phyloP scores from a whole-genome alignment of 352 stramenopile species.

The Globisporangium mamillatum region DNA sequence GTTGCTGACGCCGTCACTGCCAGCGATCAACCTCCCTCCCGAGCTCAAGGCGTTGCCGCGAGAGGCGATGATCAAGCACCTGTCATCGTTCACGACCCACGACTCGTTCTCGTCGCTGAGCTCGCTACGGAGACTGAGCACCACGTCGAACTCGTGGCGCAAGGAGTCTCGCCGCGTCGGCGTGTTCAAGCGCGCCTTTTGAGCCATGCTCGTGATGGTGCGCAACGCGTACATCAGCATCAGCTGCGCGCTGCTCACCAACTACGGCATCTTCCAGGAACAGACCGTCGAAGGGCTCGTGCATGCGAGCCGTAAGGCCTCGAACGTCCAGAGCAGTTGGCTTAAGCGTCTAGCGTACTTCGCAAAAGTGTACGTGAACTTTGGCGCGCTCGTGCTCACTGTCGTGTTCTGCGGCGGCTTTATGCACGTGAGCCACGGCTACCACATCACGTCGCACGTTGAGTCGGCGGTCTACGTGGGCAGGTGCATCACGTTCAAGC shows the following conservation, averaged over 20 bases:
- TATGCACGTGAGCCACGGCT: background rate
- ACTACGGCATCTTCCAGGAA: conserved; percentile 1
- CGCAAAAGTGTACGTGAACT: conserved; percentile 4
- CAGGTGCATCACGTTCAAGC: conserved; percentile 17
- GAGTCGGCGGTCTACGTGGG: background rate
- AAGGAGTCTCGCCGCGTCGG: background rate
- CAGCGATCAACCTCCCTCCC: no score
- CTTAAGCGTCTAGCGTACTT: background rate
- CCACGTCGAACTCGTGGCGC: background rate
- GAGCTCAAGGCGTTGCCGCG: background rate
- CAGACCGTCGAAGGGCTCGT: background rate
- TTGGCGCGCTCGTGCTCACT: background rate
- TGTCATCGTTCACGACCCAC: background rate
- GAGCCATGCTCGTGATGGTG: background rate
- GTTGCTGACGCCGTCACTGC: no score
- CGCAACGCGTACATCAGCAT: conserved; percentile 1
- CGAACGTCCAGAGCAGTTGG: background rate
- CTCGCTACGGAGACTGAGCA: background rate
- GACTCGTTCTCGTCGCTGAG: conserved; percentile 4
- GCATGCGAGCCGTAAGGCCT: background rate
- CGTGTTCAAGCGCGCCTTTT: conserved; percentile 5
- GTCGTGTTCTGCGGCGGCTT: background rate
- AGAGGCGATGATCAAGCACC: background rate
- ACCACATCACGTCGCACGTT: background rate
- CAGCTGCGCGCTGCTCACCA: background rate